Evolutionary conservation across 2,329 filamentous ascomycete species (phyloP).

Genomic region (Fusarium agapanthi): DNA sequence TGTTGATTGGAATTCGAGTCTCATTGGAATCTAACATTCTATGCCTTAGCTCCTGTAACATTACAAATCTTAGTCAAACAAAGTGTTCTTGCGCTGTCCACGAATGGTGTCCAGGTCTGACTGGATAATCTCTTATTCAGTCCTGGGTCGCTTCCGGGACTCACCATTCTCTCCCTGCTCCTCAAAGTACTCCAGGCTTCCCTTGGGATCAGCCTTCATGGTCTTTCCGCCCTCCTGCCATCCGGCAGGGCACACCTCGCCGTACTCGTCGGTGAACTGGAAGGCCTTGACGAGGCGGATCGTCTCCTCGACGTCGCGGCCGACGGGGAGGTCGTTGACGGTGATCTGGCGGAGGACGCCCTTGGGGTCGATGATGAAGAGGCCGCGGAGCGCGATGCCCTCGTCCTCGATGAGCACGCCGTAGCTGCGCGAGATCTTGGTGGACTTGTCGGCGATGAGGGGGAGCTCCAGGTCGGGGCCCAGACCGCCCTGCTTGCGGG

Average conservation of each 20-base stretch:
- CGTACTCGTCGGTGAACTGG: conserved; percentile 86
- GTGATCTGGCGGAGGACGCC: conserved; percentile 69
- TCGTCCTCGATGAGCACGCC: conserved; percentile 71
- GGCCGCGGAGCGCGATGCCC: conserved; percentile 68
- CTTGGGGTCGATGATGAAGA: conserved; percentile 73
- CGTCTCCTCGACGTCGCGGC: conserved; percentile 70
- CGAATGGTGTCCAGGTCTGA: not conserved
- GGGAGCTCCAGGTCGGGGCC: conserved; percentile 68
- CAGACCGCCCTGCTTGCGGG: conserved; percentile 68
- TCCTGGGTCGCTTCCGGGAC: conserved; percentile 34
- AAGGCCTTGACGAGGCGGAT: conserved; percentile 75
- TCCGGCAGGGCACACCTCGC: conserved; percentile 72
- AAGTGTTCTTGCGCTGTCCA: not conserved
- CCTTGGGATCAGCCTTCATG: conserved; percentile 62
- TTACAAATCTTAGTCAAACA: conserved; percentile 32
- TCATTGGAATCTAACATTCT: conserved; percentile 32
- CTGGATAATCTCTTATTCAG: conserved; percentile 4
- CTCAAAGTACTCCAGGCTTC: conserved; percentile 59
- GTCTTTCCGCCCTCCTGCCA: conserved; percentile 58
- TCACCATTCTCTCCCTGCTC: conserved; percentile 38
- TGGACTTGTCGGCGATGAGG: conserved; percentile 69
- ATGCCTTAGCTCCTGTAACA: conserved; percentile 32
- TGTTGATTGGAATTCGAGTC: conserved; percentile 29
- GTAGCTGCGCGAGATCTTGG: conserved; percentile 67
- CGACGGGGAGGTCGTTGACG: conserved; percentile 72